phyloP scores from a whole-genome alignment of 306 rosid genomes.

The Hippophae tibetana region DNA sequence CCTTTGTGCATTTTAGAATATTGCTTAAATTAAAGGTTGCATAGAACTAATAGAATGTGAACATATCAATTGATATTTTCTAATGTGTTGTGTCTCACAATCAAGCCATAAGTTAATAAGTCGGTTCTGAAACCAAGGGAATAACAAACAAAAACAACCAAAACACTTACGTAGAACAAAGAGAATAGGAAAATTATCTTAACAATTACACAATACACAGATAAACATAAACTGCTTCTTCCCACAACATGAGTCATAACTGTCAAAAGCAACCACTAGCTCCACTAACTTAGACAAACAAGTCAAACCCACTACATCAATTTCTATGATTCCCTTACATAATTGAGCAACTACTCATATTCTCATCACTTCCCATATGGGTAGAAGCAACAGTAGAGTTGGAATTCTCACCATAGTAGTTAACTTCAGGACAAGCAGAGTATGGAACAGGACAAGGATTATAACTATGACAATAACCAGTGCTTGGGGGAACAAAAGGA shows the following conservation, averaged over 20 bases:
- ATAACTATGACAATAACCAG: conserved; percentile 59
- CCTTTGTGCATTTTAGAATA: no score
- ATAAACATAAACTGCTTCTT: background rate
- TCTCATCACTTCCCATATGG: conserved; percentile 77
- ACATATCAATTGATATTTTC: no score
- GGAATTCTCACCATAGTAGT: conserved; percentile 5
- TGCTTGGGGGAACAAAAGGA: conserved; percentile 52
- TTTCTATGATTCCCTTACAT: conserved; percentile 33
- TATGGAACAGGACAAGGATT: conserved; percentile 13
- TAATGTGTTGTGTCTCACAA: no score
- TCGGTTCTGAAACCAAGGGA: no score
- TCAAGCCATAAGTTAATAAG: no score
- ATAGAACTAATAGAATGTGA: no score
- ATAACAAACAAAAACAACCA: background rate
- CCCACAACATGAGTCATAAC: no score
- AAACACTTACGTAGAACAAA: background rate
- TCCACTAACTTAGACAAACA: background rate
- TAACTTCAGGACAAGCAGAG: conserved; percentile 28
- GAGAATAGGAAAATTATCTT: background rate
- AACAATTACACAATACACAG: conserved; percentile 3
- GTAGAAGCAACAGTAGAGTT: conserved; percentile 47
- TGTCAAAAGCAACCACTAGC: background rate
- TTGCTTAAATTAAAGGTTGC: no score
- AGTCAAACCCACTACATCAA: background rate
- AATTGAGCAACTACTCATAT: conserved; percentile 58